Percentiles rank a stretch among this genome's conserved stretches.
phyloP scores from a whole-genome alignment of 768 basidiomycete species.

The Pleurotus tuoliensis region DNA sequence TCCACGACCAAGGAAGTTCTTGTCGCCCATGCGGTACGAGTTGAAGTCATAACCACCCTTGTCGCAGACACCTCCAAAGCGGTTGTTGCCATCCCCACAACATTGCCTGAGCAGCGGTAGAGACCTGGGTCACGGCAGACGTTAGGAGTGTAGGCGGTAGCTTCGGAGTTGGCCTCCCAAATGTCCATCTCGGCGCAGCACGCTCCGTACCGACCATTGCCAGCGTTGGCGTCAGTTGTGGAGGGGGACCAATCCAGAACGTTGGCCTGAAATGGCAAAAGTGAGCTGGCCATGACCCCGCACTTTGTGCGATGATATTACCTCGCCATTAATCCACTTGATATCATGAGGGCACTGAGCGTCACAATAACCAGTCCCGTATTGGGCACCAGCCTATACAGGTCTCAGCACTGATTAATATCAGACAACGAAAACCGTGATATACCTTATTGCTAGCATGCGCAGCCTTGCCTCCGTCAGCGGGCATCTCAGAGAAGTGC shows the following conservation, averaged over 20 bases:
- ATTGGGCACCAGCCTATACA: too few relatives aligned
- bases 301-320: too few relatives aligned
- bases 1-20: slow-evolving; percentile 35
- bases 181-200: slow-evolving; percentile 46
- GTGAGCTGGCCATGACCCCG: too few relatives aligned
- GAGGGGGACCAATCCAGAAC: slow-evolving; percentile 7
- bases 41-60: slow-evolving; percentile 46
- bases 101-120: slow-evolving; percentile 28
- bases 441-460: too few relatives aligned
- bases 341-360: too few relatives aligned
- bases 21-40: slow-evolving; percentile 39
- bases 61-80: slow-evolving; percentile 36
- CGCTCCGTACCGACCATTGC: slow-evolving; percentile 31
- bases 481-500: too few relatives aligned
- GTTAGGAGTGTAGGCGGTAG: slow-evolving; percentile 41
- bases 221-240: slow-evolving; percentile 28
- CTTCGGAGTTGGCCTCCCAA: slow-evolving; percentile 39
- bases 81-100: slow-evolving; percentile 21
- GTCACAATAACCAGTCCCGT: too few relatives aligned
- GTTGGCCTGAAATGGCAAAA: background rate
- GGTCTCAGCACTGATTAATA: too few relatives aligned
- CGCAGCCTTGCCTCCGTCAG: too few relatives aligned
- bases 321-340: too few relatives aligned
- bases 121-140: slow-evolving; percentile 28
- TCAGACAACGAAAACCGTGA: too few relatives aligned